Evolutionary conservation across 2,329 filamentous ascomycete species (phyloP), one percentile per base, ranked within the genome.

Genomic region (Calonectria leucothoes): DNA sequence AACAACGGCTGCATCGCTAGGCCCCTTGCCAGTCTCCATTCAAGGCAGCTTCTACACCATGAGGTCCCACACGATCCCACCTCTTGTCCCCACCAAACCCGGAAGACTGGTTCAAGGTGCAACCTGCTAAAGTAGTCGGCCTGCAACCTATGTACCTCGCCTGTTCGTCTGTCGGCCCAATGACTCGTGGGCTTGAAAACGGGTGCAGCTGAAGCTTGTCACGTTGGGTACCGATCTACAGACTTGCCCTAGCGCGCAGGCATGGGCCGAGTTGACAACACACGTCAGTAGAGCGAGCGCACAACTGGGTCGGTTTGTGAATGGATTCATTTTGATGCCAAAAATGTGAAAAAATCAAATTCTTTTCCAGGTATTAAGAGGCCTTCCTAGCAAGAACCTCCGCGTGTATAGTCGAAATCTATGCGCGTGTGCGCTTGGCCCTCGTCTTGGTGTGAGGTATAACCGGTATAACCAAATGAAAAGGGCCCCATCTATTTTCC

Each of bases 401-500:
- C 66, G 65, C 76, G 70, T 73, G 79, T 77, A 77, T 78, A 76
- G 71, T 74, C 72, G 70, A 71, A 71, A 57, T 80, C 78, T 81
- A 81, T 81, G 71, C 72, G 70, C 77, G 71, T 78, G 76, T 70
- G 72, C 74, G 71, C 66, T 74, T 75, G 74, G 72, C 75, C 76
- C 57, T 78, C 78, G 64, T 72, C 33, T 35, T 39, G 55, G 55
- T 61, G 14, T 27, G 33, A 61, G 23, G 33, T 61, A 20, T 42
- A 59, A 59, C 55, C 55, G 72, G 75, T 76, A 74, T 78, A 61
- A 37, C 70, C 70, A 78, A 65, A 66, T 52, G 73, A 70, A 45
- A 45, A 78, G 76, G 75, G 70, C 75, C 71, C 78, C 72, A 72
- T 79, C 78, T 80, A 75, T 80, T 80, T 75, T 80, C 74, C 78